These are phyloP conservation scores for Clitopilus hobsonii DNA, from an alignment of 768 basidiomycete genomes.

Conservation along the genomic window DNA sequence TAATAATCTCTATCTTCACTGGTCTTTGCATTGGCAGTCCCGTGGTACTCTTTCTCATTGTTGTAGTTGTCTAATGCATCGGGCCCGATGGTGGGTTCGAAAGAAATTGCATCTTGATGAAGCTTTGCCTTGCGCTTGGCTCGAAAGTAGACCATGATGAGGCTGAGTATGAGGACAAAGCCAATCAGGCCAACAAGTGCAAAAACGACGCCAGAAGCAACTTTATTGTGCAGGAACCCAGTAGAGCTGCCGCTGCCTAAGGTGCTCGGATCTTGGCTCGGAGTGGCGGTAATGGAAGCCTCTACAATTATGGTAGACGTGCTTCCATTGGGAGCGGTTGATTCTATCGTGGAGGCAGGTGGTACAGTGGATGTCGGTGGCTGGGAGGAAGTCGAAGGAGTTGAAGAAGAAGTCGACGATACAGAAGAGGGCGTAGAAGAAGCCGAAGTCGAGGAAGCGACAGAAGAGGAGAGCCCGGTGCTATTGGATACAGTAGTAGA, in stretches of 20 bases:
- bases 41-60: slow-evolving; percentile 17
- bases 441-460: slow-evolving; percentile 9
- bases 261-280: slow-evolving; percentile 9
- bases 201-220: slow-evolving; percentile 59
- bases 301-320: slow-evolving; percentile 24
- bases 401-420: slow-evolving; percentile 8
- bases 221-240: slow-evolving; percentile 60
- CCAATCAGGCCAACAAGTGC: slow-evolving; percentile 42
- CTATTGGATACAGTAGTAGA: slow-evolving; percentile 3
- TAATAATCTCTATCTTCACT: slow-evolving; percentile 14
- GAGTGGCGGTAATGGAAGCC: slow-evolving; percentile 20
- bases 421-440: slow-evolving; percentile 6
- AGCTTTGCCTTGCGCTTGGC: slow-evolving; percentile 38
- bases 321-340: slow-evolving; percentile 18
- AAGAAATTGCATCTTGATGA: slow-evolving; percentile 43
- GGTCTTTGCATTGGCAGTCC: slow-evolving; percentile 22
- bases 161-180: slow-evolving; percentile 38
- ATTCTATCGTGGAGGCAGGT: slow-evolving; percentile 10
- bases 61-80: slow-evolving; percentile 15
- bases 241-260: slow-evolving; percentile 12
- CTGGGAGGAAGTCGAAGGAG: slow-evolving; percentile 11
- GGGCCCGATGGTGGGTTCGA: slow-evolving; percentile 35
- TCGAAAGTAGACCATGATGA: slow-evolving; percentile 45
- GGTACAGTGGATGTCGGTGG: slow-evolving; percentile 9
- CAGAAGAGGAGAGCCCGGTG: background rate